Evolutionary conservation across 2,329 filamentous ascomycete genomes (phyloP).

Genomic region (Alternaria atra): DNA sequence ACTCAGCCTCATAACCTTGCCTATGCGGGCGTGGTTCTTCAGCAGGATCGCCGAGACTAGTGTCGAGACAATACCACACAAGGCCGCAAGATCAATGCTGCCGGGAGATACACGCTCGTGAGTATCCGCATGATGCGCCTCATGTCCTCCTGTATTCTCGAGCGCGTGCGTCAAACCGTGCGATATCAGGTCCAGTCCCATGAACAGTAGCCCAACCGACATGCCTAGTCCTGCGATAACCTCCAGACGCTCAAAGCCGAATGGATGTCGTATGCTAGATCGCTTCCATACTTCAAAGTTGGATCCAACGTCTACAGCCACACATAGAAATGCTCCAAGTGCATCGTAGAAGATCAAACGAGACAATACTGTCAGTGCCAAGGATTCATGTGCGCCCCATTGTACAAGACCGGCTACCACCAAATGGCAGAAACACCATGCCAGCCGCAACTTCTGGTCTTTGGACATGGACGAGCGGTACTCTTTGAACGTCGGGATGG

Average conservation of each 20-base stretch:
- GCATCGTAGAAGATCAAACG: slow-evolving; percentile 96
- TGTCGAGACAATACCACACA: slow-evolving; percentile 83
- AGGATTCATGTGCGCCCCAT: slow-evolving; percentile 83
- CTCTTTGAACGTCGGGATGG: slow-evolving; percentile 88
- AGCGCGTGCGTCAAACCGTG: slow-evolving; percentile 94
- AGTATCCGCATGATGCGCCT: slow-evolving; percentile 73
- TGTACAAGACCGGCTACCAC: slow-evolving; percentile 84
- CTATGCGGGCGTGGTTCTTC: slow-evolving; percentile 90
- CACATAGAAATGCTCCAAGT: slow-evolving; percentile 88
- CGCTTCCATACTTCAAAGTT: slow-evolving; percentile 99
- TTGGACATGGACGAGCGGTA: slow-evolving; percentile 89
- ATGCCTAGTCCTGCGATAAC: slow-evolving; percentile 95
- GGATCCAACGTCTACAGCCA: slow-evolving; percentile 88
- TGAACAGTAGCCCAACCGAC: slow-evolving; percentile 96
- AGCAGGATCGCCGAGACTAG: slow-evolving; percentile 86
- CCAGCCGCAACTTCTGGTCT: slow-evolving; percentile 82
- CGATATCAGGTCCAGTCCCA: slow-evolving; percentile 92
- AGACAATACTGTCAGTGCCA: slow-evolving; percentile 90
- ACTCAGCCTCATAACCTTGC: slow-evolving; percentile 86
- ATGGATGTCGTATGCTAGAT: slow-evolving; percentile 90
- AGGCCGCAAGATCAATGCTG: slow-evolving; percentile 80
- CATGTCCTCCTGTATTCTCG: slow-evolving; percentile 74
- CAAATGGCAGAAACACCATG: slow-evolving; percentile 91
- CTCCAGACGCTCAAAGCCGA: slow-evolving; percentile 89
- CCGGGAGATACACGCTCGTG: slow-evolving; percentile 76